Evolutionary conservation across 2,329 filamentous ascomycete genomes (phyloP).

Genomic region (Arthrobotrys entomopaga): DNA sequence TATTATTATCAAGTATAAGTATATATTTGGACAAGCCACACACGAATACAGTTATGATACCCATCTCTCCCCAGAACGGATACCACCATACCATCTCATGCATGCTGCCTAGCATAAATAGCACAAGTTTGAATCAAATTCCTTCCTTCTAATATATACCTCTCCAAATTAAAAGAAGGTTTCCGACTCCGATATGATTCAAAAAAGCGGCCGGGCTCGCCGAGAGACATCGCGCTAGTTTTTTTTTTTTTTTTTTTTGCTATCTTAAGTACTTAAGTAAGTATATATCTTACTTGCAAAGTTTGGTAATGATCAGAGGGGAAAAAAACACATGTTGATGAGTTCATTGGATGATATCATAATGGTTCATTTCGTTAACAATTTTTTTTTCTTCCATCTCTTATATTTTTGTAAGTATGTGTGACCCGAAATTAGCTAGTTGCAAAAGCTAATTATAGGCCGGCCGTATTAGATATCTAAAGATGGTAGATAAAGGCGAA

Average conservation of each 20-base stretch:
- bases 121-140: too few species aligned
- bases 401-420: constrained; percentile 23
- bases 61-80: constrained; percentile 10
- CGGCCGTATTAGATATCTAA: constrained; percentile 24
- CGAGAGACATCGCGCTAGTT: constrained; percentile 9
- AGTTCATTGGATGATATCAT: constrained; percentile 28
- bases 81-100: neutral
- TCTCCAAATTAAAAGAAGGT: constrained; percentile 2
- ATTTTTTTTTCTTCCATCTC: too few species aligned
- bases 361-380: constrained; percentile 20
- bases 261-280: too few species aligned
- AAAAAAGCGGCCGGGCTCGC: constrained; percentile 22
- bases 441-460: constrained; percentile 26
- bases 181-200: constrained; percentile 20
- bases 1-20: neutral
- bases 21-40: constrained; percentile 38
- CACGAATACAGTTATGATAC: constrained; percentile 16
- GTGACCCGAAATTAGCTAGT: constrained; percentile 9
- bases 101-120: too few species aligned
- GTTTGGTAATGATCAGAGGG: constrained; percentile 11
- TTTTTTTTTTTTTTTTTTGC: too few species aligned
- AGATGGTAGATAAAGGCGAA: constrained; percentile 21
- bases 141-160: neutral
- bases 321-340: constrained; percentile 8
- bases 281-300: constrained; percentile 16